These are phyloP conservation scores for Fomitopsis schrenkii DNA, from an alignment of 1,284 basidiomycete species.

Conservation along the genomic window DNA sequence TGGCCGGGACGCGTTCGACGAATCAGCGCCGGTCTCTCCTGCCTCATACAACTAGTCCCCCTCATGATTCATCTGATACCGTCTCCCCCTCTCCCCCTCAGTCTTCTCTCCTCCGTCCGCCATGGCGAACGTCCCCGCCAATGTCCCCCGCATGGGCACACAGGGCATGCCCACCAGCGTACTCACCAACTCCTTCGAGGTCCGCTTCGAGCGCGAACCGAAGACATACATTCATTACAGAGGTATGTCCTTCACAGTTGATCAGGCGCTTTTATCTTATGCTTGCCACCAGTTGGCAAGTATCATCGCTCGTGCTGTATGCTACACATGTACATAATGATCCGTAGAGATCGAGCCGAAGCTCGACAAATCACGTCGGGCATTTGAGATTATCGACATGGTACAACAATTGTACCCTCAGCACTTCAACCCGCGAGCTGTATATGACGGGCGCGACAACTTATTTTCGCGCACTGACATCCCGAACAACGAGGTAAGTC, in stretches of 20 bases:
- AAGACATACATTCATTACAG: conserved; percentile 20
- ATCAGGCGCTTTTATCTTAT: background rate
- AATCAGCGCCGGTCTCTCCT: background rate
- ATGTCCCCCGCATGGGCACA: conserved; percentile 65
- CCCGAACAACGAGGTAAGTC: conserved; percentile 5
- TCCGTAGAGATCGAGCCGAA: background rate
- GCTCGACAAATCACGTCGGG: conserved; percentile 9
- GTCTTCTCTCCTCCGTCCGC: background rate
- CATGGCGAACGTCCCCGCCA: conserved; percentile 22
- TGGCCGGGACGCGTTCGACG: background rate
- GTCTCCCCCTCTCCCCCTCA: background rate
- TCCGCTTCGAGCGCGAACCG: conserved; percentile 9
- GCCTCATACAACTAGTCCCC: too few relatives aligned
- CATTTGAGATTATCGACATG: conserved; percentile 18
- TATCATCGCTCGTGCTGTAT: background rate
- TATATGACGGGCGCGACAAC: conserved; percentile 21
- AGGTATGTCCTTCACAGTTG: conserved; percentile 10
- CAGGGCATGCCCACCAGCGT: conserved; percentile 8
- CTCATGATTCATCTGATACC: background rate
- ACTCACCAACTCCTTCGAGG: conserved; percentile 17
- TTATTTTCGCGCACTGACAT: conserved; percentile 15
- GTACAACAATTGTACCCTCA: conserved; percentile 14
- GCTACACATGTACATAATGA: background rate
- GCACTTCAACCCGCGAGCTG: conserved; percentile 16
- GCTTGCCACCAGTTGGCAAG: conserved; percentile 9